phyloP scores from a whole-genome alignment of 805 yeast genomes.

The Metschnikowia lunata region DNA sequence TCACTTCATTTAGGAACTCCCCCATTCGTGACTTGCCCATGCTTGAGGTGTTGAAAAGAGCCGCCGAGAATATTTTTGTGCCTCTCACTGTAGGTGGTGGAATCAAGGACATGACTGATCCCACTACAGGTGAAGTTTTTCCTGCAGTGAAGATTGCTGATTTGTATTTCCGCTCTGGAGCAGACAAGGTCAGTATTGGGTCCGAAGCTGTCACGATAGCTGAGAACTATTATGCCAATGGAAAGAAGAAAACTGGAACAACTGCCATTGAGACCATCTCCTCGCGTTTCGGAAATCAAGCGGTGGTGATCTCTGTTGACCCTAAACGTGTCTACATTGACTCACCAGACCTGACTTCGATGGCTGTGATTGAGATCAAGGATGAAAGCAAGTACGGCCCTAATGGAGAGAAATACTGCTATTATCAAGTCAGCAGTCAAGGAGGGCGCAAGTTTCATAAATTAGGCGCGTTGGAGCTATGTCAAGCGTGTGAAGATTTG shows the following conservation, averaged over 20 bases:
- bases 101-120: constrained; percentile 83
- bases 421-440: constrained; percentile 93
- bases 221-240: constrained; percentile 64
- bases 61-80: constrained; percentile 90
- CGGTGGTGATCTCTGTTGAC: constrained; percentile 97
- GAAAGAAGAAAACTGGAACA: constrained; percentile 58
- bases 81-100: constrained; percentile 99
- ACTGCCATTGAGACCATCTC: constrained; percentile 94
- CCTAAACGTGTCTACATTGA: constrained; percentile 83
- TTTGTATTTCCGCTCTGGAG: constrained; percentile 91
- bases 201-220: constrained; percentile 94
- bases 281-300: constrained; percentile 89
- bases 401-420: constrained; percentile 82
- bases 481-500: constrained; percentile 80
- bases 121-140: constrained; percentile 63
- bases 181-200: constrained; percentile 98
- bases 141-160: constrained; percentile 91
- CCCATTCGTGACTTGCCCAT: constrained; percentile 93
- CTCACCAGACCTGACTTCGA: constrained; percentile 54
- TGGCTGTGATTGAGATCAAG: constrained; percentile 59
- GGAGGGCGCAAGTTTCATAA: constrained; percentile 91
- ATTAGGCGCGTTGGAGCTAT: constrained; percentile 86
- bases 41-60: constrained; percentile 78
- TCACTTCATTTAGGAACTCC: constrained; percentile 92
- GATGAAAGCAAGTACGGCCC: constrained; percentile 59